Base-by-base conservation (phyloP, 2,329 filamentous ascomycete species). In the Penicillium brevicompactum region DNA sequence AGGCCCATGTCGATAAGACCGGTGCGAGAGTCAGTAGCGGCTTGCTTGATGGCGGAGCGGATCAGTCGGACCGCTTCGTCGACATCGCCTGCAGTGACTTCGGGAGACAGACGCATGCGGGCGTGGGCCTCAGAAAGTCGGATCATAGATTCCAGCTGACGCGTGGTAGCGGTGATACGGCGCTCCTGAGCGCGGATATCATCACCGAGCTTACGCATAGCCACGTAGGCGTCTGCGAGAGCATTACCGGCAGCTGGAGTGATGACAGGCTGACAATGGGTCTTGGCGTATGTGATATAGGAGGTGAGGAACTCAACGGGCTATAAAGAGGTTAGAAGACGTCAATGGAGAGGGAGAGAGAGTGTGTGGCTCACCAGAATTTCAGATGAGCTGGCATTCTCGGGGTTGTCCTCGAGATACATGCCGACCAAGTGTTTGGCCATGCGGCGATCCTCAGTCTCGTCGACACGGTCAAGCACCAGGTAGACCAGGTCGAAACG, bases 81-180 rank as follows among this genome's bases (percentile, higher is more conserved):
- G 5, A 99, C 95, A 68, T 99, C 95, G 46, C 84, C 83, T 27
- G 83, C 85, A 0, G 90, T 92, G 41, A 99, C 94, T 13, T 81
- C 84, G 2, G 80, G 73, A 0, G 89, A 85, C 5, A 99, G 84
- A 4, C 94, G 89, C 95, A 99, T 99, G 76, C 97, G 97, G 47
- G 94, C 95, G 75, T 99, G 95, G 0, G 92, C 94, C 79, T 99
- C 94, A 1, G 92, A 80, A 3, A 99, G 88, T 58, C 94, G 93
- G 70, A 99, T 97, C 95, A 99, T 99, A 44, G 89, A 94, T 77
- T 99, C 95, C 5, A 99, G 83, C 76, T 99, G 94, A 70, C 94
- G 86, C 0, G 95, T 99, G 3, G 94, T 99, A 40, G 94, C 94
- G 0, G 94, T 99, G 77, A 99, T 99, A 63, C 94, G 91, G 74